These are phyloP conservation scores for Coprinopsis cinerea DNA, from an alignment of 768 basidiomycete species.

Conservation along the genomic window DNA sequence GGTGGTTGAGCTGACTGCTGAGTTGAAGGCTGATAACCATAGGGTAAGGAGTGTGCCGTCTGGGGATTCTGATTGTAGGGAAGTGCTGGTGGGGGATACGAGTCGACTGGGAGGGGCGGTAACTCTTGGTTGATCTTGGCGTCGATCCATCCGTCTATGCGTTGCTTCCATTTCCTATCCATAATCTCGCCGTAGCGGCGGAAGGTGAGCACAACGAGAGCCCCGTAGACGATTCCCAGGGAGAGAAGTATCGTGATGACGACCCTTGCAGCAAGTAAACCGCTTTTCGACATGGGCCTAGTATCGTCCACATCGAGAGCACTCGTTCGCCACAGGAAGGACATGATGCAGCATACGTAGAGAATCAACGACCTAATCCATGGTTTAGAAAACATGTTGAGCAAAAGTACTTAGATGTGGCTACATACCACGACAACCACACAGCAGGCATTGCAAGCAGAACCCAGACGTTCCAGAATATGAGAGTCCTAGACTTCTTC, in stretches of 20 bases:
- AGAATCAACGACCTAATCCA: constrained; percentile 52
- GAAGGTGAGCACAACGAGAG: constrained; percentile 46
- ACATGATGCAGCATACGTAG: constrained; percentile 51
- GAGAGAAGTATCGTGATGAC: constrained; percentile 42
- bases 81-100: no score
- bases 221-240: constrained; percentile 49
- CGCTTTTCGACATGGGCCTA: background rate
- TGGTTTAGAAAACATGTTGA: background rate
- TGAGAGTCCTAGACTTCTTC: constrained; percentile 23
- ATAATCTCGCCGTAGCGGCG: constrained; percentile 37
- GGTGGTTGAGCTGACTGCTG: no score
- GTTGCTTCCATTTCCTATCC: constrained; percentile 23
- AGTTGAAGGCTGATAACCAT: no score
- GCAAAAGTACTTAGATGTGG: background rate
- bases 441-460: constrained; percentile 56
- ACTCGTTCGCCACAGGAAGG: constrained; percentile 55
- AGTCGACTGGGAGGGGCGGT: no score
- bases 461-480: constrained; percentile 64
- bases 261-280: constrained; percentile 34
- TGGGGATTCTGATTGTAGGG: no score
- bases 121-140: no score
- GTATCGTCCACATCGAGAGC: constrained; percentile 25
- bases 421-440: constrained; percentile 54
- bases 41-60: no score
- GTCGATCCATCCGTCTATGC: constrained; percentile 18